Evolutionary conservation across 2,329 filamentous ascomycete species (phyloP), one percentile per base, ranked within the genome.

Genomic region (Capronia coronata): DNA sequence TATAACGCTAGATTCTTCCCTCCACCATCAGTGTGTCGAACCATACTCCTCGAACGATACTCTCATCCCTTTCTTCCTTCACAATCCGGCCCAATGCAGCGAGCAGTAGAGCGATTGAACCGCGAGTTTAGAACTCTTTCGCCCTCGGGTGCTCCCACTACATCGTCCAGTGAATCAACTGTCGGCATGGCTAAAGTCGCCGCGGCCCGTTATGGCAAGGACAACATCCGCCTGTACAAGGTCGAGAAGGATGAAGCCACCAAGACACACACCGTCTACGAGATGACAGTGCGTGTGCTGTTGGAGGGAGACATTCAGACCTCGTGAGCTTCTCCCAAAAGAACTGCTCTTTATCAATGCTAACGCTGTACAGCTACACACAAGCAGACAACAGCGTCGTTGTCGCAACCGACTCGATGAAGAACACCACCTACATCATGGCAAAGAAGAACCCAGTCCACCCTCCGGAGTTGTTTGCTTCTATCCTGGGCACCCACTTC

Each of bases 181-280:
- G 11, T 11, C 34, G 18, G 27, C 38, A 62, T 62, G 60, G 46
- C 74, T 64, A 54, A 64, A 55, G 60, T 75, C 43, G 62, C 68
- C 49, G 67, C 71, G 57, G 71, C 71, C 50, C 70, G 71, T 51
- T 75, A 75, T 61, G 72, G 72, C 60, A 75, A 98, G 81, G 93
- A 97, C 80, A 97, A 98, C 74, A 85, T 98, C 77, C 90, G 93
- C 64, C 82, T 98, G 63, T 94, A 86, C 81, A 98, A 98, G 72
- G 89, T 96, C 64, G 78, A 94, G 64, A 82, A 82, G 62, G 82
- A 97, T 68, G 75, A 81, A 65, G 75, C 81, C 63, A 84, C 86
- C 14, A 85, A 86, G 49, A 75, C 81, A 18, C 91, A 98, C 70
- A 86, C 83, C 6, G 87, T 97, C 60, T 86, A 85, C 35, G 93